Percentiles rank a stretch among this genome's conserved stretches.
Conservation (phyloP, 2,329 filamentous ascomycete species). For the Talaromyces sp. region DNA sequence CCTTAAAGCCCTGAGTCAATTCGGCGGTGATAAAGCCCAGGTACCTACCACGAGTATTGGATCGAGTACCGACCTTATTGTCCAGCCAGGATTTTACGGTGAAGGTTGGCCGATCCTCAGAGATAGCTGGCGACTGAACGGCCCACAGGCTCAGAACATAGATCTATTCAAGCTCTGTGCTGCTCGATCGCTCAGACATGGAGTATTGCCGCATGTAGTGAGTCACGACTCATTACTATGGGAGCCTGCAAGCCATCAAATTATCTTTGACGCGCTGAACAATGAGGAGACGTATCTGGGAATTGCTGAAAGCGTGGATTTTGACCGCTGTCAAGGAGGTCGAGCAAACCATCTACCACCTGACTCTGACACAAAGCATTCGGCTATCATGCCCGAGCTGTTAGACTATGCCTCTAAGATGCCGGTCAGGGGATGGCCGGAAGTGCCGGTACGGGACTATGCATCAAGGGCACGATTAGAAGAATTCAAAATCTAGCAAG, state of each 20-base stretch:
- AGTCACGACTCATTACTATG: constrained; percentile 5
- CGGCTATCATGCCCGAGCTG: background rate
- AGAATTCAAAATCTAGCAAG: no score
- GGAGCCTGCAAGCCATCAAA: background rate
- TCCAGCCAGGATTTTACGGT: constrained; percentile 1
- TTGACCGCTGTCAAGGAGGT: background rate
- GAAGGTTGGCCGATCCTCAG: background rate
- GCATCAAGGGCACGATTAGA: background rate
- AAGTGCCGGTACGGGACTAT: background rate
- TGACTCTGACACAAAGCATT: background rate
- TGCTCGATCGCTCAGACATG: background rate
- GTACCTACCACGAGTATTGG: background rate
- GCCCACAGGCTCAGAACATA: background rate
- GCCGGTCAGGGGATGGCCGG: background rate
- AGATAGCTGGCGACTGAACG: background rate
- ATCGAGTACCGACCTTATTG: background rate
- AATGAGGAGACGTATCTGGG: constrained; percentile 7
- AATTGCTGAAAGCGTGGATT: background rate
- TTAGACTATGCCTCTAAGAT: background rate
- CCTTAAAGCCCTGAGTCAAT: background rate
- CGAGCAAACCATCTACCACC: background rate
- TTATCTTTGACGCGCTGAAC: background rate
- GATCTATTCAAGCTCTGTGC: constrained; percentile 1
- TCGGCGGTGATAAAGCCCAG: background rate
- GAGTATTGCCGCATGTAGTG: constrained; percentile 1